These are phyloP conservation scores for Penicillium nucicola DNA, from an alignment of 495 filamentous ascomycete genomes.

Conservation along the genomic window DNA sequence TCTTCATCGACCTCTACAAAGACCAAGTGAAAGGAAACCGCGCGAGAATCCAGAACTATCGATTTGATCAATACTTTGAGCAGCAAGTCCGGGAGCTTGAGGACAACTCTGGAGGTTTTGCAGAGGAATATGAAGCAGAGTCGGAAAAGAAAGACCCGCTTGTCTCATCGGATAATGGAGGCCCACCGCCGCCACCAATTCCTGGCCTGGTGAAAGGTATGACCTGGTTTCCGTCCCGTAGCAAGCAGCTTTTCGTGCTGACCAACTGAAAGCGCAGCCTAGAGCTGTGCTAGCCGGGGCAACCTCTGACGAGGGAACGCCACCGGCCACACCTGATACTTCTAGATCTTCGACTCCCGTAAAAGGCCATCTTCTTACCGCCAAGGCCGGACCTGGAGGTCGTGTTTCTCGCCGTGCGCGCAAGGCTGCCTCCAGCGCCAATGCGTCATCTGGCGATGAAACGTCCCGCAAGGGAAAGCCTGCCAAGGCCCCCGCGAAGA, in stretches of 20 bases:
- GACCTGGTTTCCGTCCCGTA: background rate
- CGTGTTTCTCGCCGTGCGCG: slow-evolving; percentile 78
- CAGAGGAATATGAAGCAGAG: slow-evolving; percentile 28
- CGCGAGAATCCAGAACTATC: slow-evolving; percentile 68
- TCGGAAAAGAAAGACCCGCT: slow-evolving; percentile 41
- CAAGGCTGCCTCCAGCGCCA: slow-evolving; percentile 67
- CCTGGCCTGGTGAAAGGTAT: slow-evolving; percentile 54
- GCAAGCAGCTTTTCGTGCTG: slow-evolving; percentile 13
- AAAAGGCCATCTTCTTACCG: slow-evolving; percentile 62
- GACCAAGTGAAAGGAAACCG: slow-evolving; percentile 81
- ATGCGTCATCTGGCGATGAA: slow-evolving; percentile 83
- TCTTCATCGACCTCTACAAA: slow-evolving; percentile 86
- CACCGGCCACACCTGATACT: slow-evolving; percentile 66
- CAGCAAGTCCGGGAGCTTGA: slow-evolving; percentile 88
- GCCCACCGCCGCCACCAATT: slow-evolving; percentile 52
- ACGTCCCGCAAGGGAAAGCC: slow-evolving; percentile 55
- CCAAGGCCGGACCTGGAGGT: slow-evolving; percentile 65
- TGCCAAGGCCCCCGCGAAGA: slow-evolving; percentile 63
- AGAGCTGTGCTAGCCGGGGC: slow-evolving; percentile 45
- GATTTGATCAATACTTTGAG: slow-evolving; percentile 91
- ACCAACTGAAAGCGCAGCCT: slow-evolving; percentile 38
- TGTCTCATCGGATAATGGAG: slow-evolving; percentile 47
- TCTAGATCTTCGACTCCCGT: slow-evolving; percentile 78
- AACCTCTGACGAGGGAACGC: slow-evolving; percentile 54
- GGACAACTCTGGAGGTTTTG: slow-evolving; percentile 39